Base-by-base conservation (phyloP, 2,329 filamentous ascomycete genomes). In the Blastomyces percursus region DNA sequence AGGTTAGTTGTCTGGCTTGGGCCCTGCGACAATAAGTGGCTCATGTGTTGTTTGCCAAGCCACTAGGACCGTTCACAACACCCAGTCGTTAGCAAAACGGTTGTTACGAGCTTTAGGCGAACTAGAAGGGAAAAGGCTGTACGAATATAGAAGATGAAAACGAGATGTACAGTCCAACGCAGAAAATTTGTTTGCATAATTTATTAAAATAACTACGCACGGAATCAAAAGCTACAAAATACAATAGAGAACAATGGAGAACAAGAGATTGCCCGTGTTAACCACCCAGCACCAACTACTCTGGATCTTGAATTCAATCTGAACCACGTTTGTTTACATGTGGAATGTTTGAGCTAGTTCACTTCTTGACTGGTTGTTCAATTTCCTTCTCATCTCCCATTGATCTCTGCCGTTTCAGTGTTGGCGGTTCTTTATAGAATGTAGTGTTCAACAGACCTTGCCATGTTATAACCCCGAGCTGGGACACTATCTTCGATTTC, bases 401-500 rank as follows among this genome's bases (percentile, higher is more conserved):
- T 61, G 32, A 27, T 57, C 32, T 19, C 40, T 59, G 61, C 54
- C 44, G 38, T 48, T 62, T 62, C 30, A 38, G 24, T 52, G 42
- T 62, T 59, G 61, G 40, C 16, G 42, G 40, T 27, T 62, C 44
- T 62, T 40, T 52, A 40, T 59, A 62, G 50, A 62, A 62, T 59
- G 61, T 42, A 44, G 54, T 62, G 55, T 59, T 59, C 42, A 60
- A 60, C 30, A 60, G 40, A 60, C 16, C 58, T 60, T 60, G 44
- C 9, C n/a, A 48, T 60, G 50, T 60, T 30, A 48, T 46, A n/a
- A n/a, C n/a, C n/a, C n/a, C n/a, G n/a, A n/a, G n/a, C n/a, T n/a
- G n/a, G n/a, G n/a, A n/a, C n/a, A n/a, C n/a, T n/a, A n/a, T n/a
- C n/a, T n/a, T n/a, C n/a, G n/a, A n/a, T n/a, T n/a, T n/a, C n/a